phyloP scores from a whole-genome alignment of 1,284 basidiomycete species.

The Papiliotrema flavescens region DNA sequence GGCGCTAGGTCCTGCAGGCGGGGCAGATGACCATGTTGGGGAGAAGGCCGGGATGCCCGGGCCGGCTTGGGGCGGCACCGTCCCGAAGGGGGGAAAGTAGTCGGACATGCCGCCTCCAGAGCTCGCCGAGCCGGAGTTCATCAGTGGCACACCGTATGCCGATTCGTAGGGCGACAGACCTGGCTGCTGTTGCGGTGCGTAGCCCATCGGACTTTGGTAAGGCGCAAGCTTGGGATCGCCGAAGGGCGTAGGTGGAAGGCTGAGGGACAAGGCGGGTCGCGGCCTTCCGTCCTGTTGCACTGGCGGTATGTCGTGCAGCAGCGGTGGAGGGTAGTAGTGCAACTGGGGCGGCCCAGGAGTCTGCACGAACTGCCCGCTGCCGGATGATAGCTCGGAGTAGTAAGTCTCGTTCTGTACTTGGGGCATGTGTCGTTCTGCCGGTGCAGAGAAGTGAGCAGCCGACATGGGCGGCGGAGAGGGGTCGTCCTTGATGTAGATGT shows the following conservation, averaged over 20 bases:
- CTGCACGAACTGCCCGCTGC: too few species aligned
- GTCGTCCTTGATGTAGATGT: too few species aligned
- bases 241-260: background rate
- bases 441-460: background rate
- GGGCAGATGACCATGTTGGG: background rate
- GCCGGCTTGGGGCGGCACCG: background rate
- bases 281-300: background rate
- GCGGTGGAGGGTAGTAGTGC: background rate
- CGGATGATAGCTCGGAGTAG: background rate
- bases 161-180: background rate
- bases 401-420: background rate
- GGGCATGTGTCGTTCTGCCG: background rate
- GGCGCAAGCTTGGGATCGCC: background rate
- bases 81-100: slow-evolving; percentile 9
- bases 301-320: background rate
- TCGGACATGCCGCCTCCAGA: slow-evolving; percentile 7
- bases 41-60: background rate
- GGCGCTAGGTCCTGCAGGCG: background rate
- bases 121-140: background rate
- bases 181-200: too few species aligned
- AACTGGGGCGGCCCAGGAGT: background rate
- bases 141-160: background rate
- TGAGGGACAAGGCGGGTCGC: background rate
- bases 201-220: background rate
- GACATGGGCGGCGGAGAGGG: background rate